Evolutionary conservation across 805 yeast genomes (phyloP), one percentile per base, ranked within the genome.

Genomic region (Wickerhamomyces hampshirensis): DNA sequence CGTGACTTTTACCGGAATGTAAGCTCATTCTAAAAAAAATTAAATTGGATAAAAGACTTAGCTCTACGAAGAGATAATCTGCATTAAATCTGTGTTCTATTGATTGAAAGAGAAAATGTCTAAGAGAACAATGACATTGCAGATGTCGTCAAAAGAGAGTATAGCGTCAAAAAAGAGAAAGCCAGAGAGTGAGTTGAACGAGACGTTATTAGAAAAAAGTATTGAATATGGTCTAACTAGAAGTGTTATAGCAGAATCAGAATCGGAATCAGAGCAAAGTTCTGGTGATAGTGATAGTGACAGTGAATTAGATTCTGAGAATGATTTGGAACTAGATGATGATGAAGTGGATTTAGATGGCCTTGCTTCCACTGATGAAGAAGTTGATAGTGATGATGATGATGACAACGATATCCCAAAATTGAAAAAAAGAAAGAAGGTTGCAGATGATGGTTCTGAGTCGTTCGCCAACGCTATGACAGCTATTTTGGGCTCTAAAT

Each of bases 381-480:
- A 33, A 6, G 50, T 40, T 13, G 48, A 48, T 5, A 42, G 39
- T 8, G 50, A 45, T 17, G 56, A 43, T 15, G 57, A 45, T 17
- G 65, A 53, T 12, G 69, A 57, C 33, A 65, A 60, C 28, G 62
- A 63, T 27, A 52, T 64, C 47, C 77, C 68, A 28, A 61, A 64
- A 38, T 71, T 77, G 32, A 66, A 68, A 48, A 70, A 72, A 51
- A 74, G 80, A 43, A 76, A 74, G 59, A 72, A 72, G 51, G 73
- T 71, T 35, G 62, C 63, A 30, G 81, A 73, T 42, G 87, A 81
- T 58, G 91, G 88, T n/a, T 71, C 86, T 1, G 80, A 69, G 30
- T 69, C 77, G 2, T 91, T 93, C 54, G 85, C 95, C 14, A 70
- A 63, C 37, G 98, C 98, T 0, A 77, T 93, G 53, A 77, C 67